phyloP scores from a whole-genome alignment of 2,329 filamentous ascomycete genomes.

The Phyllosticta citrichinensis region DNA sequence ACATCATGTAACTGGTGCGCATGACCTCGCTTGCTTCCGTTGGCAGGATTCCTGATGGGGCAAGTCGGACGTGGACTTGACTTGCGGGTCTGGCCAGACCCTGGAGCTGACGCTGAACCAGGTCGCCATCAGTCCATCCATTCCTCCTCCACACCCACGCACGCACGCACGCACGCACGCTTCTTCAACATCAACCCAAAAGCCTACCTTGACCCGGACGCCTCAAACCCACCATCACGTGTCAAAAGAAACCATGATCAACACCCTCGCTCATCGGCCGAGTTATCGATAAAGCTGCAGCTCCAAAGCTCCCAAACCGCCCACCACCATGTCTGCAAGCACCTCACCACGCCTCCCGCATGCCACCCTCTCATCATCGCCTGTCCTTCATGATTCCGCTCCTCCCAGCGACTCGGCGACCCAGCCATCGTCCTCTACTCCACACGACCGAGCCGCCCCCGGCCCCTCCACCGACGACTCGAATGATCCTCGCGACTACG shows the following conservation, averaged over 20 bases:
- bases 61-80: neutral
- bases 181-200: neutral
- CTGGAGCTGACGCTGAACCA: neutral
- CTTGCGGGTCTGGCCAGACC: neutral
- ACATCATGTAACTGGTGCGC: neutral
- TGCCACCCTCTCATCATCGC: neutral
- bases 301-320: conserved; percentile 8
- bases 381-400: neutral
- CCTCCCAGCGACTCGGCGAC: neutral
- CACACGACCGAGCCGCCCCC: neutral
- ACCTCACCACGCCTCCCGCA: neutral
- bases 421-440: neutral
- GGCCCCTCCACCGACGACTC: neutral
- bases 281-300: conserved; percentile 9
- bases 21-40: neutral
- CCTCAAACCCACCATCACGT: neutral
- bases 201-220: neutral
- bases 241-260: neutral
- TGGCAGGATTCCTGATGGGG: neutral
- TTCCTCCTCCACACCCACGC: neutral
- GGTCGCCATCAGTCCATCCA: neutral
- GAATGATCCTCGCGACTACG: neutral
- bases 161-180: too few relatives aligned
- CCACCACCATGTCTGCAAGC: conserved; percentile 6
- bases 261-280: neutral